Evolutionary conservation across 140 eudicot species (phyloP), one percentile per base, ranked within the genome.

Genomic region (Ambrosia hybrid): DNA sequence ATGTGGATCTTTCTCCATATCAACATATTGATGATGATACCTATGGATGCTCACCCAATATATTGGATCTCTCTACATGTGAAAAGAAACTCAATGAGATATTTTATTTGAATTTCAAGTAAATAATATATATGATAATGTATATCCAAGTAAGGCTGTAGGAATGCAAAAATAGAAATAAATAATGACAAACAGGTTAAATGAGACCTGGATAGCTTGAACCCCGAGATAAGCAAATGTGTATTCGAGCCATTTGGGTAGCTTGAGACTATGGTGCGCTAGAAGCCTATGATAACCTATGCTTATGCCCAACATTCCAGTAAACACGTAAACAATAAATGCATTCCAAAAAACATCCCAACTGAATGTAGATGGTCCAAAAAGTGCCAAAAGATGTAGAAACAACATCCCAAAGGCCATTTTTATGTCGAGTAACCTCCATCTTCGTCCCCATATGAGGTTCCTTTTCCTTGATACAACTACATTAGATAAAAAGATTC

Each of bases 201-300:
- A 61, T 15, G 13, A 13, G 6, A 89, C 98, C 98, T 92, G 98
- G 49, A 82, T 81, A 15, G 96, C 94, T 10, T 49, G 89, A 83
- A 77, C 87, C 8, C 95, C 95, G 41, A 89, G 78, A 63, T 92
- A 89, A 49, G 95, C 98, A 70, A 72, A 92, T 4, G 72, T 75
- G 74, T 92, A 92, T 75, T 92, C 98, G 2, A 92, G 92, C 96
- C 96, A 92, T 82, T 92, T 92, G 9, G 96, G 98, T 52, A 92
- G 83, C 77, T 86, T 92, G 66, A 89, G 80, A 72, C 92, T 85
- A 74, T 81, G 77, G 80, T 92, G 98, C 4, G 92, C 84, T 41
- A 92, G 86, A 80, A 87, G 78, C 80, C 98, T 75, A 37, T 92
- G 98, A 64, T 71, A 92, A 60, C 90, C 82, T 56, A 92, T 77